Evolutionary conservation across 495 filamentous ascomycete species (phyloP), one percentile per base, ranked within the genome.

Genomic region (Lepraria neglecta): DNA sequence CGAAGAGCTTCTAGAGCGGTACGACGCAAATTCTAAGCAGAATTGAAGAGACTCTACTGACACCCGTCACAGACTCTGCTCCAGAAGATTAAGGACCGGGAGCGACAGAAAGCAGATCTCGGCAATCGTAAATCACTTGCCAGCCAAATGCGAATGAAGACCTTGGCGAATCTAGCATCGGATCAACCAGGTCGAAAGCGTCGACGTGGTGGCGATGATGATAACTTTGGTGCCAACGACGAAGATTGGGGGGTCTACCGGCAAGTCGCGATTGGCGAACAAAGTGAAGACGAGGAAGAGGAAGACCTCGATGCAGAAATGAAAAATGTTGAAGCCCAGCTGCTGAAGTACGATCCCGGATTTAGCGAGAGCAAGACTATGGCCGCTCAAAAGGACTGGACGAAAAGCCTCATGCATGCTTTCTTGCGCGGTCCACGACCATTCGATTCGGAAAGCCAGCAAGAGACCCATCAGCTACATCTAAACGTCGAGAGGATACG

Each of bases 241-340:
- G 90, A 92, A 60, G 94, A 98, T 72, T 98, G 94, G 94, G 87
- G 88, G 56, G 90, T 98, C 15, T 98, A 98, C 73, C 85, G 95
- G 21, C 87, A 84, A 28, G 92, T 98, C 46, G 90, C 90, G 4
- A 90, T 85, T 1, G 91, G 88, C 17, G 84, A 87, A 10, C 74
- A 74, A 19, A 87, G 85, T 65, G 90, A 92, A 68, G 86, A 88
- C 19, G 86, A 89, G 62, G 87, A 90, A 59, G 91, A 96, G 65
- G 91, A 96, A 73, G 92, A 97, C 64, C 78, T 96, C 0, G 82
- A 81, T 38, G 81, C 77, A 3, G 80, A 79, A 50, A 81, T 98
- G 31, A 85, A 87, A 64, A 74, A 73, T 1, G 80, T 95, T 4
- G 94, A 98, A 75, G 81, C 84, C 24, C 88, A 95, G 65, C 79